Evolutionary conservation across 2,329 filamentous ascomycete species (phyloP).

Genomic region (Colletotrichum lindemuthianum): DNA sequence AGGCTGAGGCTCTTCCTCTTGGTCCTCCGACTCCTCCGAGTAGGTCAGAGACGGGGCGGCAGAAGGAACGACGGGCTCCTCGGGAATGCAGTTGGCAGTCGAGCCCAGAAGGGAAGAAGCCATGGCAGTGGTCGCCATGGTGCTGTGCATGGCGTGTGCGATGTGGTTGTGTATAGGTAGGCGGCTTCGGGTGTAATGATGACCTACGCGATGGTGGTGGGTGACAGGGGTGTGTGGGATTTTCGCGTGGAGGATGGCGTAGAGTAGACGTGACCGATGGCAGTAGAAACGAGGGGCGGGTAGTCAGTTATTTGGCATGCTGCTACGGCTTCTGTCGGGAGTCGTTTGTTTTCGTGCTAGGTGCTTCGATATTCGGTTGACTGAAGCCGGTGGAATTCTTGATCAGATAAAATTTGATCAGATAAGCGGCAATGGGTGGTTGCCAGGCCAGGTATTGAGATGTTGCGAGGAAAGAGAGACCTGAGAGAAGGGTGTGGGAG

Average conservation of each 20-base stretch:
- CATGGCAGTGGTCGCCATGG: conserved; percentile 46
- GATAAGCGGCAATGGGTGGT: conserved; percentile 25
- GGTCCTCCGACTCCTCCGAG: conserved; percentile 70
- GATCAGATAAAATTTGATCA: conserved; percentile 35
- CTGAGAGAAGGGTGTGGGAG: background rate
- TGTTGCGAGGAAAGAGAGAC: background rate
- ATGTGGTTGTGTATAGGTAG: conserved; percentile 21
- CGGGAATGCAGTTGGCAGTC: conserved; percentile 53
- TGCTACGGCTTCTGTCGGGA: background rate
- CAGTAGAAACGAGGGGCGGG: conserved; percentile 22
- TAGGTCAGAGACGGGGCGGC: conserved; percentile 71
- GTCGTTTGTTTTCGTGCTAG: conserved; percentile 12
- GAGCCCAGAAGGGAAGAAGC: conserved; percentile 54
- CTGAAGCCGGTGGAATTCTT: conserved; percentile 28
- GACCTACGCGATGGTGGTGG: conserved; percentile 10
- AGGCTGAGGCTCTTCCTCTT: conserved; percentile 57
- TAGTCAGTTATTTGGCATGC: conserved; percentile 32
- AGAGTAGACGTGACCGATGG: conserved; percentile 17
- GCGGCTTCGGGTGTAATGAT: conserved; percentile 1
- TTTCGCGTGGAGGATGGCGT: conserved; percentile 24
- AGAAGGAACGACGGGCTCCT: conserved; percentile 59
- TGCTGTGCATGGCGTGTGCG: conserved; percentile 35
- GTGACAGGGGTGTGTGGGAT: conserved; percentile 10
- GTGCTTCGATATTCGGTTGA: conserved; percentile 3
- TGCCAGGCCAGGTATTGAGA: conserved; percentile 3